Base-by-base conservation (phyloP, 257 asterid species). In the Ehretia macrophylla region DNA sequence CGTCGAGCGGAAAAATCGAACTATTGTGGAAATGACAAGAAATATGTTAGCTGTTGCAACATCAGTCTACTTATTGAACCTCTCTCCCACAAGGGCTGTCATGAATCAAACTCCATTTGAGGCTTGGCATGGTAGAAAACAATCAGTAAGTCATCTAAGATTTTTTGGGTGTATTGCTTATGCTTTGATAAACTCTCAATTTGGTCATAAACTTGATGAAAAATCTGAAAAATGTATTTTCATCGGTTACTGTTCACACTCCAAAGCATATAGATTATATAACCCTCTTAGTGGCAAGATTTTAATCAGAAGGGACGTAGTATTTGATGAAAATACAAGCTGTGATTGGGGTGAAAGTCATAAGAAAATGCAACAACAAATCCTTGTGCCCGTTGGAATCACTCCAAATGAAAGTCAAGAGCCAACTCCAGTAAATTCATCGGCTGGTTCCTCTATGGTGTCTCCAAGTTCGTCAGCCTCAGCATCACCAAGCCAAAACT, bases 221-320 rank as follows among this genome's bases (percentile, higher is more conserved):
- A 46, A 45, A 55, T 64, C 18, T 17, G 3, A 18, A 27, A 19
- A 38, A 42, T 14, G 8, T 13, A 35, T 65, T 20, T 47, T 48
- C 38, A 5, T 65, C 35, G 64, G 64, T 0, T 63, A 47, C 20
- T 11, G 59, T 1, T 8, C 17, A 0, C n/a, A 51, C 17, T 38
- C 66, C 12, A 58, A 58, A 51, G 71, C 71, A 22, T 58, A 66
- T 23, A 38, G 14, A 4, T 14, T 50, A 21, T 65, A 65, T 19
- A 12, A 49, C 32, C 56, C 47, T 44, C 0, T 46, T 0, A 22
- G 51, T 45, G 38, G 55, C 16, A 64, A 54, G 17, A 8, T 64
- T 4, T 8, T 22, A 11, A 65, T 56, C 0, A 18, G 27, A 6
- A 52, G 14, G n/a, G 39, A 63, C 37, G 67, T 63, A 3, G 23